Percentiles rank a stretch among this genome's conserved stretches.
These are phyloP conservation scores for Naganishia friedmannii DNA, from an alignment of 768 basidiomycete species.

Conservation along the genomic window DNA sequence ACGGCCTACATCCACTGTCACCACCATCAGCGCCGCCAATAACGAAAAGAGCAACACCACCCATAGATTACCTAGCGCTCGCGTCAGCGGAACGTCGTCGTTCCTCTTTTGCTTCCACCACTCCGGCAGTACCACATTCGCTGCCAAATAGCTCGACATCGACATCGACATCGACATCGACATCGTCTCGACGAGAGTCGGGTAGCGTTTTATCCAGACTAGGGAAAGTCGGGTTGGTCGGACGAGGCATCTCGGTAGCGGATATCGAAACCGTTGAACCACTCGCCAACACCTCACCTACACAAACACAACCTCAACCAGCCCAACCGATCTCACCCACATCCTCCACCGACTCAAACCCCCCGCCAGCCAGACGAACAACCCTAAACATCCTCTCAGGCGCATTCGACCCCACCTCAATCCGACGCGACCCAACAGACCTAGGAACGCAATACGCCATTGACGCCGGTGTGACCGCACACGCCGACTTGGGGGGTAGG, in stretches of 20 bases:
- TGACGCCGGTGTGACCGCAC: constrained; percentile 9
- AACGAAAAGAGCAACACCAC: constrained; percentile 1
- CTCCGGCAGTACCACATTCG: background rate
- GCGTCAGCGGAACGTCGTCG: constrained; percentile 1
- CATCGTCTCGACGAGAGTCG: background rate
- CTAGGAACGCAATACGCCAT: constrained; percentile 13
- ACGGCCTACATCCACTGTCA: background rate
- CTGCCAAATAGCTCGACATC: background rate
- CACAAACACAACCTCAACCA: background rate
- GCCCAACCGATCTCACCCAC: background rate
- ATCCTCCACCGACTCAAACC: background rate
- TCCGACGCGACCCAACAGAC: constrained; percentile 14
- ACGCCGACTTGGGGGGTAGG: background rate
- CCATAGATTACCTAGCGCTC: constrained; percentile 19
- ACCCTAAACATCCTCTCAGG: background rate
- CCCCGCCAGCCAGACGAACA: background rate
- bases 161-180: background rate
- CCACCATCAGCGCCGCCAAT: background rate
- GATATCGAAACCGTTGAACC: background rate
- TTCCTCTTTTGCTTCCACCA: background rate
- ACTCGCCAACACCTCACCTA: too few species aligned
- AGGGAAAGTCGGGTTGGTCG: constrained; percentile 4
- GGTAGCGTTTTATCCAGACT: background rate
- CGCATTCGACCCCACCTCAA: background rate
- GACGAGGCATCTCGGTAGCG: background rate